These are phyloP conservation scores for Avicennia marina DNA, from an alignment of 257 asterid species.

Conservation along the genomic window DNA sequence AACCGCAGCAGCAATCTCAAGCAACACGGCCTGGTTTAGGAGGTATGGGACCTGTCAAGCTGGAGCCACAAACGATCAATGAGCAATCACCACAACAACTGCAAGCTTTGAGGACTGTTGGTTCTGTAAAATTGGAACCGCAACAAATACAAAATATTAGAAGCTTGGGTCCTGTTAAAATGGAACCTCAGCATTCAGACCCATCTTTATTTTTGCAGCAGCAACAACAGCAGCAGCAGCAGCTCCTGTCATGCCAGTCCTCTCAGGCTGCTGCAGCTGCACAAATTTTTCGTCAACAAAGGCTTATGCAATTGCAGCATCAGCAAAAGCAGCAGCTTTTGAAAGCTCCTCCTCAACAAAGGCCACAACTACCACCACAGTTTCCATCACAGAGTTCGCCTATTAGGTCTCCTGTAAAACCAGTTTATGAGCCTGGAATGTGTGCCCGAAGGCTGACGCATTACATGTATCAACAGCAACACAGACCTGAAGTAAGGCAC, in stretches of 20 bases:
- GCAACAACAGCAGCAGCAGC: slow-evolving; percentile 36
- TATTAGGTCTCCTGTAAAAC: slow-evolving; percentile 56
- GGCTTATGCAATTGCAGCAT: slow-evolving; percentile 65
- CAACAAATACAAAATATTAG: slow-evolving; percentile 75
- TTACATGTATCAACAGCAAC: slow-evolving; percentile 96
- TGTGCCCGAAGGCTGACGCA: slow-evolving; percentile 93
- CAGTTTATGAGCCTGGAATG: slow-evolving; percentile 94
- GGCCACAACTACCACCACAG: slow-evolving; percentile 36
- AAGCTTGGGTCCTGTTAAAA: slow-evolving; percentile 57
- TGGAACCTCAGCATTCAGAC: slow-evolving; percentile 80
- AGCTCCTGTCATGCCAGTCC: slow-evolving; percentile 56
- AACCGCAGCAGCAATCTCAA: slow-evolving; percentile 67
- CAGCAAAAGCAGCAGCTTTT: slow-evolving; percentile 57
- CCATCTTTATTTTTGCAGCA: slow-evolving; percentile 68
- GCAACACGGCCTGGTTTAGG: slow-evolving; percentile 58
- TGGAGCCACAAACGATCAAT: slow-evolving; percentile 56
- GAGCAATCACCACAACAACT: slow-evolving; percentile 64
- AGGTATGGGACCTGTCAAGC: slow-evolving; percentile 63
- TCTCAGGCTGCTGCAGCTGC: slow-evolving; percentile 84
- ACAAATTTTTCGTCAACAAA: slow-evolving; percentile 77
- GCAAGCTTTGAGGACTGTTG: slow-evolving; percentile 55
- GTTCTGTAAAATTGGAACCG: slow-evolving; percentile 73
- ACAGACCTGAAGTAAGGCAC: slow-evolving; percentile 78
- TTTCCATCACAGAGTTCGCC: slow-evolving; percentile 62
- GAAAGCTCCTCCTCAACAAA: slow-evolving; percentile 15